Percentiles rank a stretch among this genome's conserved stretches.
Evolutionary conservation across 805 yeast genomes (phyloP).

Genomic region (Cyberlindnera meyerae): DNA sequence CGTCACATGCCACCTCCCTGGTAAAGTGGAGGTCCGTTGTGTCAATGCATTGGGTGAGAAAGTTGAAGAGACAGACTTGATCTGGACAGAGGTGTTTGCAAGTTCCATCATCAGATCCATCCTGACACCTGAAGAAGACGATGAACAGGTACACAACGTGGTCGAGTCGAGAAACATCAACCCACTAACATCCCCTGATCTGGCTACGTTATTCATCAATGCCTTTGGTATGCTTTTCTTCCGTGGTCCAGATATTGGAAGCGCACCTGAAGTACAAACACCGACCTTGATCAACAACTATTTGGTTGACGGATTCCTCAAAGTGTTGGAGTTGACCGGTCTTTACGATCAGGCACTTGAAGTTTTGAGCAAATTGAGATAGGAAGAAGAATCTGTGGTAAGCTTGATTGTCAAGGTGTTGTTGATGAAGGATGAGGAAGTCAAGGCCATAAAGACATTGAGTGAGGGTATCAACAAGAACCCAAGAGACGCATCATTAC

Average conservation of each 20-base stretch:
- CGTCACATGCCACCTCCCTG: conserved; percentile 72
- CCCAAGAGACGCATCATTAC: conserved; percentile 51
- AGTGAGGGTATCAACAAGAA: conserved; percentile 43
- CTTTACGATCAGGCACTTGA: conserved; percentile 56
- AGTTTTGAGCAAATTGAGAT: conserved; percentile 48
- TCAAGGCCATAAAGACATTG: conserved; percentile 49
- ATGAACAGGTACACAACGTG: conserved; percentile 61
- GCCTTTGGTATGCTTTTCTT: conserved; percentile 64
- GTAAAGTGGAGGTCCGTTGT: conserved; percentile 55
- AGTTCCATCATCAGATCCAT: conserved; percentile 73
- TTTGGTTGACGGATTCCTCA: conserved; percentile 69
- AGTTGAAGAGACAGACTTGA: conserved; percentile 42
- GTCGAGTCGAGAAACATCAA: conserved; percentile 82
- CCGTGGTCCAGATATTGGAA: conserved; percentile 65
- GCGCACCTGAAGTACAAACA: conserved; percentile 60
- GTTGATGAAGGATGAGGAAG: conserved; percentile 52
- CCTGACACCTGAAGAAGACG: conserved; percentile 66
- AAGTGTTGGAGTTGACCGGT: conserved; percentile 60
- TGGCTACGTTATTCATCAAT: conserved; percentile 49
- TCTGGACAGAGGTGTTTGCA: conserved; percentile 51
- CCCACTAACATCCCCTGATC: conserved; percentile 53
- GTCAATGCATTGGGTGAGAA: conserved; percentile 44
- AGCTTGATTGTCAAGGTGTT: conserved; percentile 51
- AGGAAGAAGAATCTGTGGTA: conserved; percentile 51
- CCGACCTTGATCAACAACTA: conserved; percentile 63